Evolutionary conservation across 345 rosid genomes (phyloP), one percentile per base, ranked within the genome.

Genomic region (Salix purpurea): DNA sequence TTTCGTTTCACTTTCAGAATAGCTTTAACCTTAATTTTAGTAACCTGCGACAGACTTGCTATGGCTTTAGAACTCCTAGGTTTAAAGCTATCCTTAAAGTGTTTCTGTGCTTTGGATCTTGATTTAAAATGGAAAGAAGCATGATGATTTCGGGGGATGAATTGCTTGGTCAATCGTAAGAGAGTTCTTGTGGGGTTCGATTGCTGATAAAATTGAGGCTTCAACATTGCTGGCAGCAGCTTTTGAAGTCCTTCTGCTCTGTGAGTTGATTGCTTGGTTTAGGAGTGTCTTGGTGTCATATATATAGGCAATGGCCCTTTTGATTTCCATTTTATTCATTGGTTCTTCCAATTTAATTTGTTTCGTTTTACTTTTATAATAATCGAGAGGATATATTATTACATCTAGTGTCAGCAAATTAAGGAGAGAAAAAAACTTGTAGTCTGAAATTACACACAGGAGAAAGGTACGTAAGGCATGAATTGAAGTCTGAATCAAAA

Each of bases 1-100:
- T 84, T 83, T 68, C 71, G 52, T n/a, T 77, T 72, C 36, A 82
- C 88, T 5, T 81, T 83, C 3, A 87, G 84, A 37, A 75, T 36
- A 3, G 84, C 90, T 64, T 84, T 89, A 11, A 89, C 85, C 24
- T 52, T 72, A 30, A 56, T 3, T 30, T 69, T 23, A 7, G 18
- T 8, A 12, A 48, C 39, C 60, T 69, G 66, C 2, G 58, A 10
- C 1, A 39, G 23, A 61, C n/a, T 15, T 15, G 78, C 76, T 3
- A 73, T 23, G 11, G 87, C 85, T 46, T 61, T 64, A 65, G 65
- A 76, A 34, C 15, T 68, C 12, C 54, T 67, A 6, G 70, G 46
- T 32, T 18, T 30, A 18, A 18, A 23, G 28, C 80, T 65, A 21
- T 76, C 15, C 15, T 74, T 67, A 14, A 37, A 16, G 1, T 10